phyloP scores from a whole-genome alignment of 768 basidiomycete species.

The Suillus paluster region DNA sequence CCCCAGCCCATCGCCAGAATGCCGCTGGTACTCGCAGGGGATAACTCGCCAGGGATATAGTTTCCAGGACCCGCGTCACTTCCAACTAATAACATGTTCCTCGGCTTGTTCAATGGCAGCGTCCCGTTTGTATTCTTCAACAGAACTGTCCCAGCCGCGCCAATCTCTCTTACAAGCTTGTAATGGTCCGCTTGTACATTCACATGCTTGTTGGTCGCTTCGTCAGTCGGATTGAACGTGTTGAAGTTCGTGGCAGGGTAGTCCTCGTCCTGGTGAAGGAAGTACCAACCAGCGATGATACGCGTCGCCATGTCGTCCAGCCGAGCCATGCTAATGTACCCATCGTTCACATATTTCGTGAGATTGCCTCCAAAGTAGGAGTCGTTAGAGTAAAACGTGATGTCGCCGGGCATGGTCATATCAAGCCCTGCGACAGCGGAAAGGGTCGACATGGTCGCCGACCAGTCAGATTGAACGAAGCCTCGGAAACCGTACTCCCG shows the following conservation, averaged over 20 bases:
- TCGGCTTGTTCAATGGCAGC: slow-evolving; percentile 58
- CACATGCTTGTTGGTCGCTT: slow-evolving; percentile 59
- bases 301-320: slow-evolving; percentile 85
- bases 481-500: slow-evolving; percentile 79
- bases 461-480: slow-evolving; percentile 79
- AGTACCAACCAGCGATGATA: slow-evolving; percentile 74
- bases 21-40: slow-evolving; percentile 65
- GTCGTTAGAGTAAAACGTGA: slow-evolving; percentile 50
- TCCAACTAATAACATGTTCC: slow-evolving; percentile 59
- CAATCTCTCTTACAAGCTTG: slow-evolving; percentile 71
- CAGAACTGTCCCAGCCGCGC: slow-evolving; percentile 72
- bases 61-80: slow-evolving; percentile 61
- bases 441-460: slow-evolving; percentile 64
- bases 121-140: slow-evolving; percentile 69
- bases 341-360: slow-evolving; percentile 71
- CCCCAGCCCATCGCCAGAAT: slow-evolving; percentile 93
- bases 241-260: slow-evolving; percentile 79
- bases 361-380: slow-evolving; percentile 72
- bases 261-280: slow-evolving; percentile 56
- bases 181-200: slow-evolving; percentile 75
- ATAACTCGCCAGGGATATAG: slow-evolving; percentile 67
- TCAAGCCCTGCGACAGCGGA: slow-evolving; percentile 66
- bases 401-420: slow-evolving; percentile 75
- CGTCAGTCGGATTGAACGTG: slow-evolving; percentile 56
- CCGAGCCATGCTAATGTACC: slow-evolving; percentile 65